Evolutionary conservation across 1,284 basidiomycete genomes (phyloP), one percentile per base, ranked within the genome.

Genomic region (Stygiomarasmius scandens): DNA sequence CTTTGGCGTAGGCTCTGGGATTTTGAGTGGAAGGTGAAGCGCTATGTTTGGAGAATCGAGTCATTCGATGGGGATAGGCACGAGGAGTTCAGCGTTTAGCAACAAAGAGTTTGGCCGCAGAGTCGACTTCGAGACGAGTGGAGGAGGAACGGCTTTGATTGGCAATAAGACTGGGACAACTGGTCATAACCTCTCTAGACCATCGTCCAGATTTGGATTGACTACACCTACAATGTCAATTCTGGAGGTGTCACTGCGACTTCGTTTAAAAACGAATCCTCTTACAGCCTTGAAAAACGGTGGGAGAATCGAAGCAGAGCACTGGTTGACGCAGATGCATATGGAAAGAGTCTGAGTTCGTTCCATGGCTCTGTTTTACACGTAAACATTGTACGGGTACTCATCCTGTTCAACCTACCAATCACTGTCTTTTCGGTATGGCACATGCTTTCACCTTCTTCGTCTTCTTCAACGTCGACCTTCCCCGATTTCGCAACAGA

Each of bases 351-450:
- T 61, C 80, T 88, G 60, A 85, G 83, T 55, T 89, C 89, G 8
- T 90, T 93, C 72, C 91, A 93, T 68, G 81, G 85, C 16, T 89
- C 82, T 61, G 83, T 92, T 52, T 74, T 93, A 47, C 87, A 92
- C 63, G 96, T 96, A 48, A 98, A 98, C 72, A 84, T 98, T 52
- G 85, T 96, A 55, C 89, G 96, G 52, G 80, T 96, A 56, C 82
- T 98, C 45, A 80, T 96, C 54, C 79, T 96, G 41, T 98, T 98
- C 77, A 96, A 98, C 74, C 84, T 98, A 20, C 96, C 96, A 10
- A 83, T 98, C 63, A 96, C 94, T 34, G 85, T 95, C 54, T 95
- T 96, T 71, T 93, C 93, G 5, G 87, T 86, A 60, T 97, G 93
- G 70, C 89, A 95, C 66, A 89, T 96, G 79, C 84, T 86, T 3